Evolutionary conservation across 306 rosid species (phyloP), one percentile per base, ranked within the genome.

Genomic region (Quercus alba): DNA sequence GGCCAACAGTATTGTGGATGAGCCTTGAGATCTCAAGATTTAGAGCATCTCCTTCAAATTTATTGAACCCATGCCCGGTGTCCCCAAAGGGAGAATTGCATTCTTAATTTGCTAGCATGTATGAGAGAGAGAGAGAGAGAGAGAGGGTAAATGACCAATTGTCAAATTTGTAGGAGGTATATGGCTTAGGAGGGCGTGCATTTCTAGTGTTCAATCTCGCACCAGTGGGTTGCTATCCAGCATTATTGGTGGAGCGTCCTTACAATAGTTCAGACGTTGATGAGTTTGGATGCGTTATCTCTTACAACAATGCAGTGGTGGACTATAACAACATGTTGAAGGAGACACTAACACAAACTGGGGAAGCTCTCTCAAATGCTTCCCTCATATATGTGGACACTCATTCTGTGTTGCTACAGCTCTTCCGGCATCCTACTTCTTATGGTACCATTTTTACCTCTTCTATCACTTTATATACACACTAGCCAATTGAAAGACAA

Each of bases 211-310:
- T 89, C 44, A 95, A 93, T 77, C 87, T 93, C 62, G 99, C 87
- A 30, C 98, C 99, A 0, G 87, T 93, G 51, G 98, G 99, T 63
- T 95, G 99, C 54, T 95, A 90, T 58, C 97, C 97, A 46, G 80
- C 91, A 64, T 20, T 75, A 5, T 72, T 91, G 85, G 96, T 74
- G 69, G 76, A 86, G 72, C 87, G 91, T 85, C 86, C 93, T 55
- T 91, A 87, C 72, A 70, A 56, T 18, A 80, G 4, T 59, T 85
- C 89, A 6, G 98, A 93, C 33, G 23, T 87, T n/a, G 98, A 95
- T 80, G 80, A 76, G 66, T 83, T 81, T 86, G 96, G 99, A 64
- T 93, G 98, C 89, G 76, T 85, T 49, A 25, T 82, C 77, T 85
- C 99, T 70, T 80, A 85, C 85, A 90, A 89, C 83, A 87, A 87